phyloP scores from a whole-genome alignment of 768 basidiomycete species.

The Paxillus ammoniavirescens region DNA sequence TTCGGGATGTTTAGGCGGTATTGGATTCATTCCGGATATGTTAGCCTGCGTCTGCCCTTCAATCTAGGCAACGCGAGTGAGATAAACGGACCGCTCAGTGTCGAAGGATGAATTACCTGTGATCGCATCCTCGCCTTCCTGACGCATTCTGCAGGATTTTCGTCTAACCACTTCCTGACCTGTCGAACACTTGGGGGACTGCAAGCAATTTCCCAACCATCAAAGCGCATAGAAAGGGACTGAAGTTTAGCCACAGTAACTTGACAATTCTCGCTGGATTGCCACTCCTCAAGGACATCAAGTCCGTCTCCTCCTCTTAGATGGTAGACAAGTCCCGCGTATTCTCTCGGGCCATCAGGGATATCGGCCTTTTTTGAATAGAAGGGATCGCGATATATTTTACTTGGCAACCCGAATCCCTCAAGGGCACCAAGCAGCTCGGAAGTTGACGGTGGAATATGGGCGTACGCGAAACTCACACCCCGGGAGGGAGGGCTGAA shows the following conservation, averaged over 20 bases:
- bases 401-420: conserved; percentile 48
- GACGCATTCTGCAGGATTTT: conserved; percentile 14
- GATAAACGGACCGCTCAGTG: not conserved
- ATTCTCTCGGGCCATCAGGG: conserved; percentile 67
- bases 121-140: conserved; percentile 37
- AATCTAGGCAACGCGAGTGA: conserved; percentile 41
- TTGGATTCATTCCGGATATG: conserved; percentile 63
- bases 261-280: conserved; percentile 11
- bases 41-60: conserved; percentile 77
- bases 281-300: conserved; percentile 61
- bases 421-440: conserved; percentile 47
- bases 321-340: conserved; percentile 73
- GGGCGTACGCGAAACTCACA: conserved; percentile 42
- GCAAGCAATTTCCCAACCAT: conserved; percentile 82
- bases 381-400: conserved; percentile 74
- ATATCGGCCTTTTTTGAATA: conserved; percentile 75
- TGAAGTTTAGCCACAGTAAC: not conserved
- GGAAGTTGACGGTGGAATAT: conserved; percentile 49
- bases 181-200: conserved; percentile 61
- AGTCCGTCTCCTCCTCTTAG: conserved; percentile 66
- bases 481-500: not conserved
- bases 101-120: conserved; percentile 41
- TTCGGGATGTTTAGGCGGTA: conserved; percentile 43
- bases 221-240: conserved; percentile 30
- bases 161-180: conserved; percentile 53